A percentile compares a stretch with the other conserved stretches of the same genome.
phyloP scores from a whole-genome alignment of 2,329 filamentous ascomycete genomes.

The Penicillium corylophilum region DNA sequence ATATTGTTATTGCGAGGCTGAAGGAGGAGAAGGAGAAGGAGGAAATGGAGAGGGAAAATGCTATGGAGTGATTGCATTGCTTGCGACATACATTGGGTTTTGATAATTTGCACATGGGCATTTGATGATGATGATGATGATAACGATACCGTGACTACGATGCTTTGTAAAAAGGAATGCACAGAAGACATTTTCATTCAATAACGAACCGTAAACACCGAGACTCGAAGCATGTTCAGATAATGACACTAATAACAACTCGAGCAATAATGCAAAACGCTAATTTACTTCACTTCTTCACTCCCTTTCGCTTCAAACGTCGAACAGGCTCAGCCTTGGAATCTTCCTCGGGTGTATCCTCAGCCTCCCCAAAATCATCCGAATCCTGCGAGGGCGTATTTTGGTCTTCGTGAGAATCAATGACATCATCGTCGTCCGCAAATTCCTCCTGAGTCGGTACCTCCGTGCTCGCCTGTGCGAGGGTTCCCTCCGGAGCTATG shows the following conservation, averaged over 20 bases:
- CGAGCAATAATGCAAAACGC: background rate
- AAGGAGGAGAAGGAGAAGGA: background rate
- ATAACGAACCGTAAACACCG: background rate
- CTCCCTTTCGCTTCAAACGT: constrained; percentile 27
- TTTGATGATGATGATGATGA: background rate
- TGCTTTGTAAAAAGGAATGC: background rate
- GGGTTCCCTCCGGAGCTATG: constrained; percentile 17
- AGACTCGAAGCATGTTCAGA: background rate
- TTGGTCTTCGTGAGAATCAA: constrained; percentile 28
- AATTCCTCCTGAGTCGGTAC: constrained; percentile 18
- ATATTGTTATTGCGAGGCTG: constrained; percentile 18
- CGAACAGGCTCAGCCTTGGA: constrained; percentile 15
- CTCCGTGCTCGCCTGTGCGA: constrained; percentile 22
- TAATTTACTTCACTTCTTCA: constrained; percentile 24
- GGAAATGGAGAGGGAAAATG: background rate
- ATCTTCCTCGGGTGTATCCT: constrained; percentile 13
- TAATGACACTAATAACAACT: background rate
- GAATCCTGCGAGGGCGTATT: constrained; percentile 17
- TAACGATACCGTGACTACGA: background rate
- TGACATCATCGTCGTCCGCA: constrained; percentile 29
- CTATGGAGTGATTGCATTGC: background rate
- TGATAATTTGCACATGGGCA: background rate
- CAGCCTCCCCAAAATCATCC: constrained; percentile 19
- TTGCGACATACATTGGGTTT: too few species aligned
- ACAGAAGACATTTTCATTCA: background rate